Conservation (phyloP, 192 early-diverging fungal species). For the Piromyces finnis region DNA sequence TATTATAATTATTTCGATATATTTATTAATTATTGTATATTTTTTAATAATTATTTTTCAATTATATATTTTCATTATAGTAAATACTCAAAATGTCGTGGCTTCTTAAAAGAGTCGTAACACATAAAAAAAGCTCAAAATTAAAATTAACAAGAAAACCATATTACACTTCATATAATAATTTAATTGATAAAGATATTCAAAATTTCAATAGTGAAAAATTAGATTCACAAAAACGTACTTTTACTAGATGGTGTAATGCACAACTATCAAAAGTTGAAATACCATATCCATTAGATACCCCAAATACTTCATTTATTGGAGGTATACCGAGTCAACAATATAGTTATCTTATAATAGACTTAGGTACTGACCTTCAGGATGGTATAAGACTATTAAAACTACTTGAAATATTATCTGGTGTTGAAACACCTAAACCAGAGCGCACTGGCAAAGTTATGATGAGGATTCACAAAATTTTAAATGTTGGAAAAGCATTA, state of each 20-base stretch:
- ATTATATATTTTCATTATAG: neutral
- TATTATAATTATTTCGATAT: too few relatives aligned
- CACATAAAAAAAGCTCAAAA: neutral
- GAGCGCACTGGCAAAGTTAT: neutral
- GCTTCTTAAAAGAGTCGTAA: neutral
- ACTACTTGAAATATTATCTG: slow-evolving; percentile 7
- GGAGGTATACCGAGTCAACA: neutral
- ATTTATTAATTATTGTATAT: neutral
- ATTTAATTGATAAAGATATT: neutral
- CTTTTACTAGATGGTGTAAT: neutral
- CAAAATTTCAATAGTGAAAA: neutral
- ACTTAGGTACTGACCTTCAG: slow-evolving; percentile 7
- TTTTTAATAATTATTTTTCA: neutral
- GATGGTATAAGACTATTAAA: slow-evolving; percentile 9
- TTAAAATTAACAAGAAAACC: neutral
- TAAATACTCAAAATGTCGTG: neutral
- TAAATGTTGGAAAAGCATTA: slow-evolving; percentile 11
- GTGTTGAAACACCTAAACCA: neutral
- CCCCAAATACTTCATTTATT: neutral
- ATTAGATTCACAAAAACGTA: neutral
- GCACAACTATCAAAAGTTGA: neutral
- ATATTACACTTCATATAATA: neutral
- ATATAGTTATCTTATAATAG: slow-evolving; percentile 1
- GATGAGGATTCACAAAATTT: slow-evolving; percentile 11
- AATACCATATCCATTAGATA: neutral